Base-by-base conservation (phyloP, 1,284 basidiomycete species). In the Papiliotrema fonsecae region DNA sequence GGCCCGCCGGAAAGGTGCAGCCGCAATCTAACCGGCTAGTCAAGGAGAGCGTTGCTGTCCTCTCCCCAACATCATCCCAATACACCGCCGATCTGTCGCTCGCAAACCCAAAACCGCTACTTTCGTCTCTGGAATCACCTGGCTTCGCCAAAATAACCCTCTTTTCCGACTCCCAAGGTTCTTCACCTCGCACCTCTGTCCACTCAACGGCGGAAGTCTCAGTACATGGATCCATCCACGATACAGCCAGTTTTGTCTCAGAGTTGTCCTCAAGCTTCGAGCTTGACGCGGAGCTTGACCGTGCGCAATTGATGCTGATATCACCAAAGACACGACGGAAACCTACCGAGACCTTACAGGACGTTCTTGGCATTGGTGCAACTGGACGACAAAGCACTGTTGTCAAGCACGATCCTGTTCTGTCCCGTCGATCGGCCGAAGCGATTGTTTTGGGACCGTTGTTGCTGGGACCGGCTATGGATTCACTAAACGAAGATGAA, bases 281-380 rank as follows among this genome's bases (percentile, higher is more conserved):
- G 34, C 52, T 54, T 4, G 46, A 51, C 7, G 50, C 58, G 24
- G 57, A 57, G 28, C 31, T 56, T 11, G 34, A 45, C 16, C 48
- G 54, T 28, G 56, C 61, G 14, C 55, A 57, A 37, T 32, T 60
- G 6, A 51, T 58, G 49, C 55, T 58, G 27, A 44, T 58, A 16
- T 54, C 57, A 11, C 53, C 55, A 19, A 44, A 48, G 13, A 55
- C 60, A 5, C 38, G 54, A 21, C 44, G 50, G 21, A 51, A 57
- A 34, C 51, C 57, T 6, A 30, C 49, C 1, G 37, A 37, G 22
- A 42, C 43, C 4, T 45, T 55, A 7, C 49, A 54, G 30, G 45
- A 54, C 32, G 51, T 56, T 26, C 22, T 58, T 18, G 50, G 45
- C n/a, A 54, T 49, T 2, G 41, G 32, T n/a, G 40, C 47, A 2